Percentiles rank a stretch among this genome's conserved stretches.
Conservation (phyloP, 495 filamentous ascomycete genomes). For the Ramalina intermedia region DNA sequence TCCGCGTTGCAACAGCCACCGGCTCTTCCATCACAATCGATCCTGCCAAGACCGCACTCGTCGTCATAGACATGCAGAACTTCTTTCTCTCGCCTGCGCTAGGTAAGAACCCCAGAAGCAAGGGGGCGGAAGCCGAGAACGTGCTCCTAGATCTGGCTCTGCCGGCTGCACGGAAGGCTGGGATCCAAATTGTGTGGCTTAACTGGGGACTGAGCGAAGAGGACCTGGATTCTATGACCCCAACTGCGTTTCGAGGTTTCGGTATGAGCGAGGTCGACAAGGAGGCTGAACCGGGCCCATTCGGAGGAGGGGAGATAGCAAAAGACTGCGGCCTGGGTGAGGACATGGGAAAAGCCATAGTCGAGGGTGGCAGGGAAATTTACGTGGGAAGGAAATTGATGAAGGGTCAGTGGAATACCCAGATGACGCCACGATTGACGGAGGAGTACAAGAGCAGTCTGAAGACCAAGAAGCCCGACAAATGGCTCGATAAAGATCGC, state of each 20-base stretch:
- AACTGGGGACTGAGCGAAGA: slow-evolving; percentile 45
- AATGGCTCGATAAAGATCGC: slow-evolving; percentile 41
- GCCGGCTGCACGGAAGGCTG: slow-evolving; percentile 29
- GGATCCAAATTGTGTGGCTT: slow-evolving; percentile 40
- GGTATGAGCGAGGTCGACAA: slow-evolving; percentile 18
- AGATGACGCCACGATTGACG: slow-evolving; percentile 32
- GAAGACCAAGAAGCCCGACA: slow-evolving; percentile 17
- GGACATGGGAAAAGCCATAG: slow-evolving; percentile 23
- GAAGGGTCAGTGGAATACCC: slow-evolving; percentile 39
- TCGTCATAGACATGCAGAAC: slow-evolving; percentile 50
- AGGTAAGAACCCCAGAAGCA: slow-evolving; percentile 14
- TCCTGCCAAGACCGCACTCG: slow-evolving; percentile 31
- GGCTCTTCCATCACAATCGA: slow-evolving; percentile 23
- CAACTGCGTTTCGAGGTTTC: slow-evolving; percentile 33
- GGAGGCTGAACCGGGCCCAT: slow-evolving; percentile 8
- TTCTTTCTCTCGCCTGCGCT: slow-evolving; percentile 37
- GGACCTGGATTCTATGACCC: slow-evolving; percentile 36
- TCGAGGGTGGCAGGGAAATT: slow-evolving; percentile 24
- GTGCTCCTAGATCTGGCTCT: slow-evolving; percentile 23
- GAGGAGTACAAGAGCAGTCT: slow-evolving; percentile 19
- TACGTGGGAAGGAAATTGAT: slow-evolving; percentile 35
- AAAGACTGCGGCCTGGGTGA: slow-evolving; percentile 26
- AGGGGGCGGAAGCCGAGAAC: slow-evolving; percentile 18
- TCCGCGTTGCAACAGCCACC: slow-evolving; percentile 7
- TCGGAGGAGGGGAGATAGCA: not conserved